Evolutionary conservation across 179 eudicot species (phyloP), one percentile per base, ranked within the genome.

Genomic region (Silene coronaria): DNA sequence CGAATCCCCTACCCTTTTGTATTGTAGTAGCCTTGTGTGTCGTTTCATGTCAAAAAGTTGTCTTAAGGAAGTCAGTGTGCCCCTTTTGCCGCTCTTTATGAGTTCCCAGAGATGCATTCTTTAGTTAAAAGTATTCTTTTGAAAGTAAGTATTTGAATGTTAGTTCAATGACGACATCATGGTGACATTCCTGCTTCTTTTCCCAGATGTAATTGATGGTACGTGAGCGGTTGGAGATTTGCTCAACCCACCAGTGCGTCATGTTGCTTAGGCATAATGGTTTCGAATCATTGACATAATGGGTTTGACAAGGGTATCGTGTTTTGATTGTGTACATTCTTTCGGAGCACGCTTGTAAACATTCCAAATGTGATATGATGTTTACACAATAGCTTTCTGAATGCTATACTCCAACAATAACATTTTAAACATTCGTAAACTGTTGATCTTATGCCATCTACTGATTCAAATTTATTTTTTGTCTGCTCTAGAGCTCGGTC

Each of bases 191-290:
- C 59, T 85, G 83, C 83, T 87, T 87, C 78, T 91, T 90, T 90
- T 87, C 87, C 97, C 96, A 92, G 96, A 92, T 92, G 91, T 85
- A 73, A 80, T 77, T 88, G 96, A 92, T 83, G 97, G 92, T 78
- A 89, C 97, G 97, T 89, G 96, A 92, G 74, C 84, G 83, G 78
- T 67, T 73, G 82, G 87, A 87, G 92, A 83, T 83, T 48, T 83
- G 87, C 84, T 79, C 75, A 68, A 73, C 79, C 78, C 79, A 78
- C 78, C 86, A 67, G 79, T 79, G 71, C 80, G 53, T 72, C 81
- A 46, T 74, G 69, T 75, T 76, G 73, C 76, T 53, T 76, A 71
- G 58, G 69, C 76, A 26, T 32, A 69, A 64, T 36, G 69, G 32
- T 71, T 58, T 53, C 32, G 38, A 45, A 19, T 30, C 71, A 34